A percentile compares a stretch with the other conserved stretches of the same genome.
These are phyloP conservation scores for Neoboletus subvelutipes DNA, from an alignment of 768 basidiomycete species.

Conservation along the genomic window DNA sequence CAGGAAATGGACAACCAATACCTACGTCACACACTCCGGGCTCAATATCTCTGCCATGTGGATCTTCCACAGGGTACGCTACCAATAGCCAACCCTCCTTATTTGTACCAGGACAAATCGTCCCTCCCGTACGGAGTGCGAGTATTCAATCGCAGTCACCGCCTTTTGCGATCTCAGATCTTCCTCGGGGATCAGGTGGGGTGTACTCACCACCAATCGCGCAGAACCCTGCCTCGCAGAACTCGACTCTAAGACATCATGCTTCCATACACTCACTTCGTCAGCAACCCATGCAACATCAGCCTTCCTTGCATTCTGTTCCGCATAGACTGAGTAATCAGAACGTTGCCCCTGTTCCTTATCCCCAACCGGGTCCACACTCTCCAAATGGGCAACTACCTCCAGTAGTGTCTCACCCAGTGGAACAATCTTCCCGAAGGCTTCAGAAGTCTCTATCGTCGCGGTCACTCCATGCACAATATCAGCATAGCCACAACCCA, in stretches of 20 bases:
- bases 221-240: slow-evolving; percentile 12
- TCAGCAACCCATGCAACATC: slow-evolving; percentile 27
- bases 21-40: slow-evolving; percentile 22
- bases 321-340: slow-evolving; percentile 16
- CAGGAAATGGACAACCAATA: slow-evolving; percentile 14
- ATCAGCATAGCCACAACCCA: slow-evolving; percentile 40
- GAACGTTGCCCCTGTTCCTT: slow-evolving; percentile 9
- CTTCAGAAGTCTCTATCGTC: slow-evolving; percentile 57
- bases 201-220: slow-evolving; percentile 14
- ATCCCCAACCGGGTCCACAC: slow-evolving; percentile 17
- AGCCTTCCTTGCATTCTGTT: slow-evolving; percentile 13
- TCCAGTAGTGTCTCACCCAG: slow-evolving; percentile 35
- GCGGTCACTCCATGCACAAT: slow-evolving; percentile 56
- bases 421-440: slow-evolving; percentile 41
- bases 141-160: slow-evolving; percentile 31
- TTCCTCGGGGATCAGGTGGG: slow-evolving; percentile 17
- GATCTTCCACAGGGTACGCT: slow-evolving; percentile 22
- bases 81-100: slow-evolving; percentile 31
- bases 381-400: slow-evolving; percentile 11
- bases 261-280: slow-evolving; percentile 29
- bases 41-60: slow-evolving; percentile 20
- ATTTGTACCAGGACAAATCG: slow-evolving; percentile 36
- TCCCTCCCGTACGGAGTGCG: slow-evolving; percentile 41
- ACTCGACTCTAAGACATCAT: slow-evolving; percentile 19
- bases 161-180: slow-evolving; percentile 24